Percentiles rank a stretch among this genome's conserved stretches.
phyloP scores from a whole-genome alignment of 1,284 basidiomycete genomes.

The Irpex rosettiformis region DNA sequence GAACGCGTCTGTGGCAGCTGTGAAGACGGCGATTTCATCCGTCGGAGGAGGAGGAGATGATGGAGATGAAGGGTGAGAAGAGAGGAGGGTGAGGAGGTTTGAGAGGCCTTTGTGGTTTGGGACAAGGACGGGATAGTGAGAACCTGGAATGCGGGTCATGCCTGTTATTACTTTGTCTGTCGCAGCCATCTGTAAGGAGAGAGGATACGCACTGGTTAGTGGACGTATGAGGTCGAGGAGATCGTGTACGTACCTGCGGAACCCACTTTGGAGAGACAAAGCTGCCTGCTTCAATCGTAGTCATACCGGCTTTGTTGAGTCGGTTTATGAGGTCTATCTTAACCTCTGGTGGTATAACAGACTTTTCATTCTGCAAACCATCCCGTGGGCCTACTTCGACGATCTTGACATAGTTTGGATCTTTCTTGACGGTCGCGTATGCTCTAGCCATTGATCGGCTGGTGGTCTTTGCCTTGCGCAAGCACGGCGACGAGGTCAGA shows the following conservation, averaged over 20 bases:
- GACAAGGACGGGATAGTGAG: slow-evolving; percentile 82
- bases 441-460: slow-evolving; percentile 10
- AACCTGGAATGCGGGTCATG: slow-evolving; percentile 49
- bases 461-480: background rate
- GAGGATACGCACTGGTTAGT: background rate
- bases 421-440: slow-evolving; percentile 15
- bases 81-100: slow-evolving; percentile 55
- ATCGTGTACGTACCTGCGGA: slow-evolving; percentile 61
- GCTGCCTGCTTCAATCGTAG: slow-evolving; percentile 83
- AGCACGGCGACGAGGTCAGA: background rate
- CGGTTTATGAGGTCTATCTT: slow-evolving; percentile 84
- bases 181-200: slow-evolving; percentile 72
- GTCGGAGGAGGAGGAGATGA: slow-evolving; percentile 44
- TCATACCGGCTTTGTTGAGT: slow-evolving; percentile 68
- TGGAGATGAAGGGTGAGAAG: slow-evolving; percentile 30
- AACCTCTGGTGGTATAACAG: slow-evolving; percentile 65
- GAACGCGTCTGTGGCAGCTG: slow-evolving; percentile 87
- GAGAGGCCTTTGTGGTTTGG: slow-evolving; percentile 83
- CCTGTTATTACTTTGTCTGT: slow-evolving; percentile 68
- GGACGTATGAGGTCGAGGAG: no score
- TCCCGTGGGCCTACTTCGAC: slow-evolving; percentile 94
- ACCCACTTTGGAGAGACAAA: slow-evolving; percentile 95
- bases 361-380: slow-evolving; percentile 90
- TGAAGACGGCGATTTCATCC: slow-evolving; percentile 89
- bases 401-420: slow-evolving; percentile 55